Conservation (phyloP, 2,329 filamentous ascomycete species). For the Penicillium verrucosum region DNA sequence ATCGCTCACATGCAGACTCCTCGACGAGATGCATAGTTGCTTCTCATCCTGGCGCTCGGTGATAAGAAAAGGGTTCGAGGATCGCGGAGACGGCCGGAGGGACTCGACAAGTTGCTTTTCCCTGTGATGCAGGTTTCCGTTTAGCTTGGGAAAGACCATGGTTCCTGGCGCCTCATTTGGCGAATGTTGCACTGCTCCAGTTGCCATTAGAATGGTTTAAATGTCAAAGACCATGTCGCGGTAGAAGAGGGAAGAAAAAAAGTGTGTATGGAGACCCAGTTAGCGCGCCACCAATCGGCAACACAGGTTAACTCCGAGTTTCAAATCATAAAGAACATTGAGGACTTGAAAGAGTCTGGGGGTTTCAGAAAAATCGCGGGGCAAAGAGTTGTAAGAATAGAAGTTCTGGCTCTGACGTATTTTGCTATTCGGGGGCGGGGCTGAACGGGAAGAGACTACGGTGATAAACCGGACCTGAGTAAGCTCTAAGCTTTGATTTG, state of each 20-base stretch:
- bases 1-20: slow-evolving; percentile 40
- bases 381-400: slow-evolving; percentile 2
- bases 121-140: slow-evolving; percentile 26
- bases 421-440: slow-evolving; percentile 18
- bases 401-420: slow-evolving; percentile 27
- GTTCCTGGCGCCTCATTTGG: slow-evolving; percentile 29
- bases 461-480: slow-evolving; percentile 24
- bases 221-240: slow-evolving; percentile 30
- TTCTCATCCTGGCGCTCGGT: slow-evolving; percentile 39
- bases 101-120: slow-evolving; percentile 32
- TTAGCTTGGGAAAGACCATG: slow-evolving; percentile 16
- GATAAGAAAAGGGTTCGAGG: slow-evolving; percentile 38
- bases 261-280: slow-evolving; percentile 15
- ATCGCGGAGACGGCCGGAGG: slow-evolving; percentile 28
- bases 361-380: slow-evolving; percentile 5
- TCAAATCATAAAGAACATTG: slow-evolving; percentile 12
- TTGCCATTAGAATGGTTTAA: slow-evolving; percentile 36
- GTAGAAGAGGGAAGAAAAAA: slow-evolving; percentile 8
- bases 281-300: slow-evolving; percentile 25
- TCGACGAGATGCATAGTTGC: slow-evolving; percentile 37
- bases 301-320: slow-evolving; percentile 12
- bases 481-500: slow-evolving; percentile 14
- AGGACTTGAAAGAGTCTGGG: slow-evolving; percentile 1
- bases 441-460: slow-evolving; percentile 20
- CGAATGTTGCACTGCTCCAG: slow-evolving; percentile 38